Percentiles rank a stretch among this genome's conserved stretches.
Conservation (phyloP, 352 stramenopile genomes). For the Phytophthora sansomeana region DNA sequence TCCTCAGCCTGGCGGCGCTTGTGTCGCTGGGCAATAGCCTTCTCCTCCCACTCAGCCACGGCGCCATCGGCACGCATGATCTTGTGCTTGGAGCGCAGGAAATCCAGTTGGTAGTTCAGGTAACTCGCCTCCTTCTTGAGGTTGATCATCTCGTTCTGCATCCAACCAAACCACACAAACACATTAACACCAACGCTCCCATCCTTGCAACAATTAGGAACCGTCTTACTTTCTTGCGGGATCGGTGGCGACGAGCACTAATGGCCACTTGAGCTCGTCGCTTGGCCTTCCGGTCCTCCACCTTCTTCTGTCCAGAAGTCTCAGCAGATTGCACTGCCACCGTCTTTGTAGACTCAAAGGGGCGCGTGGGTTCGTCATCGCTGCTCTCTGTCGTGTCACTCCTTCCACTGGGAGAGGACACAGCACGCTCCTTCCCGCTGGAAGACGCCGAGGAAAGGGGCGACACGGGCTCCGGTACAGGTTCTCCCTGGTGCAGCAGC, state of each 20-base stretch:
- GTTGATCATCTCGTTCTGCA: conserved; percentile 51
- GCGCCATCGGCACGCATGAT: conserved; percentile 47
- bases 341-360: neutral
- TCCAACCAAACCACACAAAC: neutral
- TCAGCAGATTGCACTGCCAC: neutral
- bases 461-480: conserved; percentile 29
- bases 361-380: conserved; percentile 14
- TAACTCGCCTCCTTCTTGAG: conserved; percentile 56
- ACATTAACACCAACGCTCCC: neutral
- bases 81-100: conserved; percentile 63
- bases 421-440: conserved; percentile 10
- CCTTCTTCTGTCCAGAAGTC: conserved; percentile 20
- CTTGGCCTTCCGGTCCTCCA: conserved; percentile 53
- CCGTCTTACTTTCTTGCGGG: conserved; percentile 54
- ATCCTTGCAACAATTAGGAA: neutral
- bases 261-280: conserved; percentile 58
- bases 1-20: conserved; percentile 68
- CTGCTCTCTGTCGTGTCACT: conserved; percentile 34
- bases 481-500: conserved; percentile 29
- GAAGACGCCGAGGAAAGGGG: conserved; percentile 23
- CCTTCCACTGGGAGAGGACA: conserved; percentile 31
- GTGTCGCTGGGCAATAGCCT: conserved; percentile 61
- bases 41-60: conserved; percentile 67
- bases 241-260: conserved; percentile 57
- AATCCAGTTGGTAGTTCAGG: conserved; percentile 54